These are phyloP conservation scores for Linnemannia hyalina DNA, from an alignment of 192 early-diverging fungal genomes.

Conservation along the genomic window DNA sequence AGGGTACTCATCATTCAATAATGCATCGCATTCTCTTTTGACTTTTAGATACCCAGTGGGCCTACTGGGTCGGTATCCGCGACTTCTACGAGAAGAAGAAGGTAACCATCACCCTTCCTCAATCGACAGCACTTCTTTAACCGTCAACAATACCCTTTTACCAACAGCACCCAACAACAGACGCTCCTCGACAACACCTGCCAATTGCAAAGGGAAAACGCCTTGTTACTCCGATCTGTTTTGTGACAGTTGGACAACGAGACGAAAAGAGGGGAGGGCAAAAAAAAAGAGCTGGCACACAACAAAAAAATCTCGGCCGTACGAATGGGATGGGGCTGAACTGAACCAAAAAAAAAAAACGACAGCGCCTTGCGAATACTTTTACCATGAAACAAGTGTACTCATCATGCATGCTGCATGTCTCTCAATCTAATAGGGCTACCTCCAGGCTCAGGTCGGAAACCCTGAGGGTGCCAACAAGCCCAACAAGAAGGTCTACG, in stretches of 20 bases:
- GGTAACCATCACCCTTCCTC: constrained; percentile 30
- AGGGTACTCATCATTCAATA: background rate
- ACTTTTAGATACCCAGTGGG: constrained; percentile 90
- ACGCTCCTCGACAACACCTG: background rate
- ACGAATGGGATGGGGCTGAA: background rate
- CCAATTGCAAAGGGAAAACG: background rate
- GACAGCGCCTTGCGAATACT: background rate
- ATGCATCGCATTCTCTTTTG: background rate
- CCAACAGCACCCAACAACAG: background rate
- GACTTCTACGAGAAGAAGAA: constrained; percentile 92
- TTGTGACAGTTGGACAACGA: background rate
- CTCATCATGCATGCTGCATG: background rate
- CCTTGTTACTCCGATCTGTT: background rate
- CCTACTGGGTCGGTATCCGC: constrained; percentile 90
- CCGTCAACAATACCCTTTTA: background rate
- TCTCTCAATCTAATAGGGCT: constrained; percentile 53
- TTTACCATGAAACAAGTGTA: background rate
- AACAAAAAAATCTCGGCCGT: background rate
- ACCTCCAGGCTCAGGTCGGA: constrained; percentile 93
- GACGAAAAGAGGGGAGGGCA: background rate
- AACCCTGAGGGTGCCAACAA: constrained; percentile 96
- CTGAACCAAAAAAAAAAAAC: background rate
- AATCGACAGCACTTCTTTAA: background rate
- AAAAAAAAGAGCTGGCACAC: too few relatives aligned
- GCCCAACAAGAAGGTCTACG: constrained; percentile 99